Evolutionary conservation across 108 stramenopile genomes (phyloP), one percentile per base, ranked within the genome.

Genomic region (Skeletonema menzelii): DNA sequence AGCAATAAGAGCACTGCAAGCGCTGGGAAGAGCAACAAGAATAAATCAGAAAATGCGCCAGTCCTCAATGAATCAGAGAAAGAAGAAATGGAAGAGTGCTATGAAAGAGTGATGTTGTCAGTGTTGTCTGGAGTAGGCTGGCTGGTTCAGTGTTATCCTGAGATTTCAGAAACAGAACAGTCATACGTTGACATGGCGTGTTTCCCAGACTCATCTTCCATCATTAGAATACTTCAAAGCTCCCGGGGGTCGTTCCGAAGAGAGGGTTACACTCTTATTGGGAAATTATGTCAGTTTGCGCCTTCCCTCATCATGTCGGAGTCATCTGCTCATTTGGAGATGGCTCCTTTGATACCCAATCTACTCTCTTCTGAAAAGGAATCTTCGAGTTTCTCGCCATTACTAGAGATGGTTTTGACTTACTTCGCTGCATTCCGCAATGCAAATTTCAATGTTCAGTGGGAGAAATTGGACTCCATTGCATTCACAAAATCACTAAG

Each of bases 81-180:
- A 17, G 89, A 91, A 76, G 84, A 84, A 59, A 64, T 83, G 64
- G 93, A 91, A 37, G 91, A 94, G 63, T 76, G 84, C 26, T 92
- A 85, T 72, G 91, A 90, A 70, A 86, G 91, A 2, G 79, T 91
- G 19, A 70, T 90, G 0, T 80, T 84, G 34, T 73, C 69, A 4
- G 58, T 60, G 11, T 47, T 84, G 13, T 32, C 62, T 17, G 78
- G 73, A 8, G 37, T 79, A 27, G 77, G 73, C 11, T 58, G 56
- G 22, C 38, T 79, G 58, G 71, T 82, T 14, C 59, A 77, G 32
- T 58, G 65, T 17, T 38, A 38, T 17, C 38, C 56, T 27, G 67
- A 71, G 46, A 63, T 13, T 10, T 40, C 38, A 8, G 63, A 42
- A 19, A 19, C 37, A 4, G 38, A 64, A 22, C 38, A 44, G 27